phyloP scores from a whole-genome alignment of 768 basidiomycete species.

The Chalciporus pseudorubinellus region DNA sequence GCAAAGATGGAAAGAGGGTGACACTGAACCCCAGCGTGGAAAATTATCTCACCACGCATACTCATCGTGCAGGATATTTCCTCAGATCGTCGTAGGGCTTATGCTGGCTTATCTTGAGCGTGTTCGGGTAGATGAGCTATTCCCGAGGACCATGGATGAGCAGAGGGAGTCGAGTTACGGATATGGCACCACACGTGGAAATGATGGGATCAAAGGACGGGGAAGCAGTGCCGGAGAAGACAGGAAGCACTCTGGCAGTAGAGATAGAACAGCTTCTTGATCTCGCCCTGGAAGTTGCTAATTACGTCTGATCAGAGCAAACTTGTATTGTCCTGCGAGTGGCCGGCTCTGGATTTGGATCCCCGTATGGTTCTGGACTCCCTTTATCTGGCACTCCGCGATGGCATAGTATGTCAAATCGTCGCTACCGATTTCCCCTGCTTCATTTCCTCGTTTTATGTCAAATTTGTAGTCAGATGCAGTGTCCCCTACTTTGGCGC shows the following conservation, averaged over 20 bases:
- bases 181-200: background rate
- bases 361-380: constrained; percentile 1
- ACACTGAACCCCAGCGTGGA: background rate
- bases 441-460: background rate
- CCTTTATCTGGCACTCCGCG: constrained; percentile 20
- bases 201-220: background rate
- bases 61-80: too few relatives aligned
- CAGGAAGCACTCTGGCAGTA: too few relatives aligned
- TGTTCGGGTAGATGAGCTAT: background rate
- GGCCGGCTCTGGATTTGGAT: background rate
- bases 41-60: too few relatives aligned
- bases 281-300: constrained; percentile 2
- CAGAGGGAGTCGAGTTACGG: too few relatives aligned
- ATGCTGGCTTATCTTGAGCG: background rate
- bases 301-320: constrained; percentile 16
- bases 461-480: background rate
- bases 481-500: background rate
- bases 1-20: background rate
- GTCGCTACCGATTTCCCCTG: constrained; percentile 1
- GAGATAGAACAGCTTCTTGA: background rate
- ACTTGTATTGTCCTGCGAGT: constrained; percentile 3
- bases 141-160: too few relatives aligned
- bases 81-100: background rate
- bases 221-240: background rate
- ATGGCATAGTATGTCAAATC: constrained; percentile 26